phyloP scores from a whole-genome alignment of 305 asterid genomes.

The Fraxinus velutina region DNA sequence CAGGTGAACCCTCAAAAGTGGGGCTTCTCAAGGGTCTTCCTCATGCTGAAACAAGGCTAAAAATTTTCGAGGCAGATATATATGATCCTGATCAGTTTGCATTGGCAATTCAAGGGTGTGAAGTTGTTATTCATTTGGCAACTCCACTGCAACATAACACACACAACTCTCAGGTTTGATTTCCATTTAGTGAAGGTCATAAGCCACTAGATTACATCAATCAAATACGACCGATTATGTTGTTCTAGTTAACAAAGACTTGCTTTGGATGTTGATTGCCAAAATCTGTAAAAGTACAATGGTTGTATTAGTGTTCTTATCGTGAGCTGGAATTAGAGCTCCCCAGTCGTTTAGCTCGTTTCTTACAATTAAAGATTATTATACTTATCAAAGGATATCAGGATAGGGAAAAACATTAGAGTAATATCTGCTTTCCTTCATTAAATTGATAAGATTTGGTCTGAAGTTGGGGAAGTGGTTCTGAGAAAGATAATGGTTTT shows the following conservation, averaged over 20 bases:
- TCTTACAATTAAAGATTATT: neutral
- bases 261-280: neutral
- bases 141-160: slow-evolving; percentile 42
- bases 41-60: slow-evolving; percentile 39
- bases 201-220: neutral
- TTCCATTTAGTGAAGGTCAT: neutral
- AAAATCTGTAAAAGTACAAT: neutral
- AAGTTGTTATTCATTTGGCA: slow-evolving; percentile 49
- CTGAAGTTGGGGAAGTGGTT: neutral
- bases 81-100: slow-evolving; percentile 41
- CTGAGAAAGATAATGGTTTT: neutral
- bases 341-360: neutral
- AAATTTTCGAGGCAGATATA: slow-evolving; percentile 47
- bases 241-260: neutral
- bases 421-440: neutral
- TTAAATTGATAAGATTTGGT: neutral
- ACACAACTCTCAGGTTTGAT: slow-evolving; percentile 25
- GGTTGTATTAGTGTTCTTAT: neutral
- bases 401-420: neutral
- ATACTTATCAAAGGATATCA: neutral
- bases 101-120: slow-evolving; percentile 41
- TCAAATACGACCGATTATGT: neutral
- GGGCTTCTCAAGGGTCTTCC: slow-evolving; percentile 40
- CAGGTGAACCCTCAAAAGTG: slow-evolving; percentile 47
- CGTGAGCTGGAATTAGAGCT: neutral